Conservation (phyloP, 176 grass and related monocot genomes). For the Leersia perrieri region DNA sequence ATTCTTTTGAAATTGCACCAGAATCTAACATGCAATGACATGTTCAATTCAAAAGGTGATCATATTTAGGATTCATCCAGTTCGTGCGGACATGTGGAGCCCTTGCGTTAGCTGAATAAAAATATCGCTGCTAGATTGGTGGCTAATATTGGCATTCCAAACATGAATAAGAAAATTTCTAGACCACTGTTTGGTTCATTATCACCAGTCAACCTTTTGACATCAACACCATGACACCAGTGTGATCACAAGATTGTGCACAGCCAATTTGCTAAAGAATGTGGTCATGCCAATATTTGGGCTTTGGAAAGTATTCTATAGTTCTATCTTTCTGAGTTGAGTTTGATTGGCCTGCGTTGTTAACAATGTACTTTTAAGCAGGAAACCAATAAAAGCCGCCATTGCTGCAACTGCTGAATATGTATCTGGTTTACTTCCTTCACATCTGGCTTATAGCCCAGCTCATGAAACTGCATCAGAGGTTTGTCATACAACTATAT, state of each 20-base stretch:
- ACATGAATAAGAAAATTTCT: background rate
- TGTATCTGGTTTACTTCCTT: conserved; percentile 81
- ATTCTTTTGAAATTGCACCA: background rate
- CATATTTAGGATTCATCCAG: background rate
- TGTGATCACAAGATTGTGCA: background rate
- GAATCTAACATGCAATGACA: background rate
- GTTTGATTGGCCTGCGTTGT: conserved; percentile 9
- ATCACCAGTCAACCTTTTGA: background rate
- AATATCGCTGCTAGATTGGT: background rate
- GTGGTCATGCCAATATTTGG: background rate
- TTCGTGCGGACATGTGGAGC: background rate
- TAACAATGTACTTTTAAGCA: conserved; percentile 38
- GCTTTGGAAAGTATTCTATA: background rate
- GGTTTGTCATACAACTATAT: conserved; percentile 42
- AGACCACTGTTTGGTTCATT: background rate
- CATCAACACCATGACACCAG: background rate
- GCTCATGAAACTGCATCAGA: conserved; percentile 95
- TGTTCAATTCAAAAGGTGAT: background rate
- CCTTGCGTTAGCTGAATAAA: background rate
- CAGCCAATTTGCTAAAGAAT: background rate
- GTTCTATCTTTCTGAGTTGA: background rate
- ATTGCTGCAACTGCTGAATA: conserved; percentile 86
- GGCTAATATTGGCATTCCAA: background rate
- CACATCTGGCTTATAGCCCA: conserved; percentile 81
- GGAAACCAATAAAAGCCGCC: conserved; percentile 82